These are phyloP conservation scores for Neonectria ditissima DNA, from an alignment of 2,329 filamentous ascomycete genomes.

Conservation along the genomic window DNA sequence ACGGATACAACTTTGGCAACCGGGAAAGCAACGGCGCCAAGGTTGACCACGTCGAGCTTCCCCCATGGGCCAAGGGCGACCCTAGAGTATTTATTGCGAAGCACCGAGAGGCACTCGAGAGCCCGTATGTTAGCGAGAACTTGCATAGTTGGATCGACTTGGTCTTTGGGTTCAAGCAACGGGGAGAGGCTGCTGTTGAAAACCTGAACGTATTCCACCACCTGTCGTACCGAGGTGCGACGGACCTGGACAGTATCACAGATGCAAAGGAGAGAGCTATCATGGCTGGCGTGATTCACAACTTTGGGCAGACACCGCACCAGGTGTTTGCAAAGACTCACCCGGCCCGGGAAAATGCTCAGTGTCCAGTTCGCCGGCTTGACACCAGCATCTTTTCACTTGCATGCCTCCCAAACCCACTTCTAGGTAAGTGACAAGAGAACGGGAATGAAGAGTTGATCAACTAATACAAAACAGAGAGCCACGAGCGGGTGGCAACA, in stretches of 20 bases:
- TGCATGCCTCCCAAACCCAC: constrained; percentile 80
- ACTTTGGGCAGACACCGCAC: constrained; percentile 97
- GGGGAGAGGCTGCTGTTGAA: constrained; percentile 90
- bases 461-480: constrained; percentile 56
- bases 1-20: constrained; percentile 92
- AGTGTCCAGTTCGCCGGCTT: constrained; percentile 74
- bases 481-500: constrained; percentile 82
- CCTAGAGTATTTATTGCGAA: constrained; percentile 96
- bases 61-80: constrained; percentile 96
- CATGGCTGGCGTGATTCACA: constrained; percentile 96
- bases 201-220: constrained; percentile 96
- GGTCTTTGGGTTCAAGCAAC: constrained; percentile 93
- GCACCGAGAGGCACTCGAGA: constrained; percentile 95
- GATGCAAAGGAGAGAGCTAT: constrained; percentile 89
- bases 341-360: constrained; percentile 76
- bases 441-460: neutral
- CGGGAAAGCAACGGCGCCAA: constrained; percentile 82
- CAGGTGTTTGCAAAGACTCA: constrained; percentile 91
- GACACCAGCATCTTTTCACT: constrained; percentile 83
- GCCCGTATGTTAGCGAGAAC: constrained; percentile 88
- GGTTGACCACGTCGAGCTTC: constrained; percentile 89
- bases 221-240: constrained; percentile 93
- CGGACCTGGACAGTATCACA: constrained; percentile 89
- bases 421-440: constrained; percentile 66
- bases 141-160: constrained; percentile 97